phyloP scores from a whole-genome alignment of 2,329 filamentous ascomycete species.

The Lachnellula willkommii region DNA sequence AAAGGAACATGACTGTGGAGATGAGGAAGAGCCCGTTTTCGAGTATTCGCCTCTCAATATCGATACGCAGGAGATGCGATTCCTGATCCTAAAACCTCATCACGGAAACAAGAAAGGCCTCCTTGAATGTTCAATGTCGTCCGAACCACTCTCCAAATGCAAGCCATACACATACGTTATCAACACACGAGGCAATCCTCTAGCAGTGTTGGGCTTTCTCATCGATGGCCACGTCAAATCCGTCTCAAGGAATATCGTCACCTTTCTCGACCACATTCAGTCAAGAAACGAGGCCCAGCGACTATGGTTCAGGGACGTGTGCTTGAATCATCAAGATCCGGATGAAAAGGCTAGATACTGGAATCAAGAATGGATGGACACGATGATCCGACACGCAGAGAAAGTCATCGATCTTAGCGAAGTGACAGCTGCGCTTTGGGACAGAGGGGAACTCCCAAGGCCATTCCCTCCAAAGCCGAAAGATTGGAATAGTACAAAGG shows the following conservation, averaged over 20 bases:
- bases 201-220: neutral
- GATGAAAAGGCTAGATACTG: constrained; percentile 9
- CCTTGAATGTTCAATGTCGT: neutral
- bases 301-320: constrained; percentile 11
- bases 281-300: neutral
- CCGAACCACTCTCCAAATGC: neutral
- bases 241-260: constrained; percentile 3
- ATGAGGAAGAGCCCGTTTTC: neutral
- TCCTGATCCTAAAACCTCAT: constrained; percentile 6
- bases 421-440: constrained; percentile 7
- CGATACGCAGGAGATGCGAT: constrained; percentile 10
- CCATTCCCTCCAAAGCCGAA: constrained; percentile 1
- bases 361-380: constrained; percentile 13
- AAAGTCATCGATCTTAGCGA: constrained; percentile 10
- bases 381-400: constrained; percentile 4
- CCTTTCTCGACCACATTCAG: constrained; percentile 2
- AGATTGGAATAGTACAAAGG: neutral
- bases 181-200: constrained; percentile 11
- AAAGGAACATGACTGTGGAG: neutral
- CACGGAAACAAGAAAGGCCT: neutral
- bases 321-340: constrained; percentile 3
- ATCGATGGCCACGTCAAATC: neutral
- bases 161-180: constrained; percentile 5
- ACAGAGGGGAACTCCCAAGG: constrained; percentile 3
- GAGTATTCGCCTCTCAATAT: constrained; percentile 3